Evolutionary conservation across 148 eudicot species (phyloP).

Genomic region (Pharnaceum exiguum): DNA sequence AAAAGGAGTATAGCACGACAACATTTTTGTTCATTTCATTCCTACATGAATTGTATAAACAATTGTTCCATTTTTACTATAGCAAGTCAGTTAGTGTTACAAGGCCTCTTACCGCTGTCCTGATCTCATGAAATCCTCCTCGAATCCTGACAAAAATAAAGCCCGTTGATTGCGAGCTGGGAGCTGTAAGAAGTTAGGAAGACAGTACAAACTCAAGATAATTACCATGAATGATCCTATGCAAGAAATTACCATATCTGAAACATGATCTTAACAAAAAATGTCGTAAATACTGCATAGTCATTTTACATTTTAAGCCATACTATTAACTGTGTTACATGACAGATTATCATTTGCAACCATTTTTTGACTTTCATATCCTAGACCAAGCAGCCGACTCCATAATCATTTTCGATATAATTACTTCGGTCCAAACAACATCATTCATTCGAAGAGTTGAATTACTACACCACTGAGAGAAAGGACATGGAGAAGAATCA

Average conservation of each 20-base stretch:
- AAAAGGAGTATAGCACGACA: background rate
- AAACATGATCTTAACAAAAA: too few species aligned
- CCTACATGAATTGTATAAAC: background rate
- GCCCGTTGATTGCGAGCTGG: conserved; percentile 53
- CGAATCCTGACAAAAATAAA: conserved; percentile 76
- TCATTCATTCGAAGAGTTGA: background rate
- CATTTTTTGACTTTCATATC: too few species aligned
- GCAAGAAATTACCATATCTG: too few species aligned
- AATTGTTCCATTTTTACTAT: background rate
- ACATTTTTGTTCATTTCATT: background rate
- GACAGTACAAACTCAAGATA: conserved; percentile 23
- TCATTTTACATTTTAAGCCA: too few species aligned
- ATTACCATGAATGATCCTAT: conserved; percentile 7
- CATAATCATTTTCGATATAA: too few species aligned
- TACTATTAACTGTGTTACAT: too few species aligned
- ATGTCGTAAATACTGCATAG: too few species aligned
- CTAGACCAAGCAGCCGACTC: too few species aligned
- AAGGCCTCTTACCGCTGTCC: conserved; percentile 82
- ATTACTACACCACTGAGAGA: background rate
- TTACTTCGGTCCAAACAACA: too few species aligned
- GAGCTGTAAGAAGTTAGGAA: conserved; percentile 56
- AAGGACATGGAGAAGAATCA: background rate
- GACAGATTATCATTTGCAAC: too few species aligned
- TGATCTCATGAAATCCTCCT: conserved; percentile 90
- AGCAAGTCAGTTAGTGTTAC: background rate